Percentiles rank a stretch among this genome's conserved stretches.
Evolutionary conservation across 2,329 filamentous ascomycete species (phyloP).

Genomic region (Scorias spongiosa): DNA sequence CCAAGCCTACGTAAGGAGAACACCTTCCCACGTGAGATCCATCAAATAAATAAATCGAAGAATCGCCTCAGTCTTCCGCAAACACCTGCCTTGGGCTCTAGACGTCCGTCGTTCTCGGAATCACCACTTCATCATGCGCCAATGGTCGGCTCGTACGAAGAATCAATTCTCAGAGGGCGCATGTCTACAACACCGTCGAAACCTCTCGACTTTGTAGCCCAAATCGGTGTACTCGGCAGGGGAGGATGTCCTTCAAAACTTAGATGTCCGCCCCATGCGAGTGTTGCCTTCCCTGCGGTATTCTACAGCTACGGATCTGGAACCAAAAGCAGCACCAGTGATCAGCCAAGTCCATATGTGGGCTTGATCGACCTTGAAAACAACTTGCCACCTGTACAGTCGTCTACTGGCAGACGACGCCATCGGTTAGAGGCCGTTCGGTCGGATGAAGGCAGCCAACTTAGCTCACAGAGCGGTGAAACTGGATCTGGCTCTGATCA

Average conservation of each 20-base stretch:
- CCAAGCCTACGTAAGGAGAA: constrained; percentile 42
- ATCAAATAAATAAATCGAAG: constrained; percentile 62
- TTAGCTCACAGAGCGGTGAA: constrained; percentile 12
- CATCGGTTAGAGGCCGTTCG: constrained; percentile 12
- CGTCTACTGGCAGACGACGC: constrained; percentile 16
- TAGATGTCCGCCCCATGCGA: constrained; percentile 78
- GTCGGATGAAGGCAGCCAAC: constrained; percentile 15
- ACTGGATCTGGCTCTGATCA: constrained; percentile 12
- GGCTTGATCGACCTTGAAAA: constrained; percentile 86
- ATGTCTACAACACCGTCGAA: constrained; percentile 96
- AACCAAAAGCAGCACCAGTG: constrained; percentile 48
- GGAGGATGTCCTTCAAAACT: constrained; percentile 78
- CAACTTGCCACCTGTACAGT: constrained; percentile 36
- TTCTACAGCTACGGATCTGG: constrained; percentile 83
- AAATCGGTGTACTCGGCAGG: constrained; percentile 83
- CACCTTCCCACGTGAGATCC: constrained; percentile 55
- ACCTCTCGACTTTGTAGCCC: constrained; percentile 80
- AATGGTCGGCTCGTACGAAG: constrained; percentile 96
- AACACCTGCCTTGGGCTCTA: constrained; percentile 33
- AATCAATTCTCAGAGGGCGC: constrained; percentile 82
- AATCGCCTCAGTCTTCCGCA: constrained; percentile 39
- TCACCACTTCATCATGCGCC: constrained; percentile 77
- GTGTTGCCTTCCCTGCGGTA: constrained; percentile 79
- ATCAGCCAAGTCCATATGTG: constrained; percentile 91
- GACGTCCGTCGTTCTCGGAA: constrained; percentile 61